phyloP scores from a whole-genome alignment of 371 early-diverging fungal species.

The Dentiscutata heterogama region DNA sequence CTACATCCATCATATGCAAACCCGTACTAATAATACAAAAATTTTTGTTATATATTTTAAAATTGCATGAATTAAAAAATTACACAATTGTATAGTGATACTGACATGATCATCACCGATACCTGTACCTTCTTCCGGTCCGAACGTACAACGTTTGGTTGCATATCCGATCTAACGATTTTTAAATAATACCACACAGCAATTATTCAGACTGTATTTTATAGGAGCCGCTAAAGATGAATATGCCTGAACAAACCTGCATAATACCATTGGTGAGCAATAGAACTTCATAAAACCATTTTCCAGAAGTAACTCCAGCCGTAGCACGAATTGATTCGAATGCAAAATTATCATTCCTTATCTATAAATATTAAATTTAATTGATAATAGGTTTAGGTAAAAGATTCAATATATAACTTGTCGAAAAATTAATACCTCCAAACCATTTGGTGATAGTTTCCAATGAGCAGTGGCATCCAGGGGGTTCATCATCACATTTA shows the following conservation, averaged over 20 bases:
- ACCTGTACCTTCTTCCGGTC: slow-evolving; percentile 73
- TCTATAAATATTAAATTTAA: not conserved
- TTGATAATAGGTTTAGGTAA: not conserved
- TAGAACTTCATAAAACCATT: slow-evolving; percentile 72
- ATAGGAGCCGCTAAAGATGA: not conserved
- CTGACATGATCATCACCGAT: slow-evolving; percentile 40
- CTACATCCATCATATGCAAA: slow-evolving; percentile 43
- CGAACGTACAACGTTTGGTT: slow-evolving; percentile 66
- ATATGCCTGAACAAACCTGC: slow-evolving; percentile 50
- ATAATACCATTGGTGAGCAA: slow-evolving; percentile 68
- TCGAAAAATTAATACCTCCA: slow-evolving; percentile 43
- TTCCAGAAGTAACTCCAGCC: slow-evolving; percentile 55
- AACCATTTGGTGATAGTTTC: slow-evolving; percentile 56
- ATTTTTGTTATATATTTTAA: too few relatives aligned
- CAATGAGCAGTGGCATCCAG: slow-evolving; percentile 55
- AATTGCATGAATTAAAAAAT: too few relatives aligned
- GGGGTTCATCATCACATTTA: slow-evolving; percentile 54
- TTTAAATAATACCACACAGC: not conserved
- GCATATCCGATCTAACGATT: slow-evolving; percentile 65
- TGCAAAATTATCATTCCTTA: slow-evolving; percentile 53
- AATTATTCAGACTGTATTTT: not conserved
- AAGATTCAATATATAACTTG: not conserved
- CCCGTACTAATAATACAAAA: slow-evolving; percentile 27
- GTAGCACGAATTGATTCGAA: slow-evolving; percentile 57
- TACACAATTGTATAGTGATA: not conserved